A percentile compares a stretch with the other conserved stretches of the same genome.
Evolutionary conservation across 1,284 basidiomycete genomes (phyloP).

Genomic region (Pseudozyma pruni): DNA sequence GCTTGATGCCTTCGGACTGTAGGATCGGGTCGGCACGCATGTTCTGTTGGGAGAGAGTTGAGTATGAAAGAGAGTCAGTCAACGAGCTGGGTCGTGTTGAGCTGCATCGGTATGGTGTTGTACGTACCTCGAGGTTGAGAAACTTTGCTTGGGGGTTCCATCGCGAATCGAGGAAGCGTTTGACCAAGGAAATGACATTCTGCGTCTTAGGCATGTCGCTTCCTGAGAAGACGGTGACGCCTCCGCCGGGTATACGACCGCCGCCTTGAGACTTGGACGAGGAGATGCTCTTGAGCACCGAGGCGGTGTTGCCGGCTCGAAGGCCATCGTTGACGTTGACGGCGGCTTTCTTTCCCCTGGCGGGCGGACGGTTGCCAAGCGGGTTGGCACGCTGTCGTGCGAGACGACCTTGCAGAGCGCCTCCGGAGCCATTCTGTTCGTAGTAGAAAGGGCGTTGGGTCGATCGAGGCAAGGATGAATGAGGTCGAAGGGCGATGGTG

Average conservation of each 20-base stretch:
- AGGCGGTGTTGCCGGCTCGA: conserved; percentile 37
- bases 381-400: conserved; percentile 45
- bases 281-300: conserved; percentile 41
- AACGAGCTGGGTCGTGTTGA: too few species aligned
- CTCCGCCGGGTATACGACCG: conserved; percentile 48
- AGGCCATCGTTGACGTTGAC: conserved; percentile 49
- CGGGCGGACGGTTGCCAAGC: conserved; percentile 37
- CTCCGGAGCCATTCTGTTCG: conserved; percentile 29
- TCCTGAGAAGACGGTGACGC: conserved; percentile 37
- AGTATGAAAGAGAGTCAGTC: conserved; percentile 1
- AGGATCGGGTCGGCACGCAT: conserved; percentile 80
- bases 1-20: conserved; percentile 74
- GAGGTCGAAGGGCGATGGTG: background rate
- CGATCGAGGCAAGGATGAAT: too few species aligned
- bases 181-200: conserved; percentile 50
- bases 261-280: conserved; percentile 46
- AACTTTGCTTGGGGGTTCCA: conserved; percentile 71
- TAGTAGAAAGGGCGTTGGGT: too few species aligned
- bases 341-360: conserved; percentile 30
- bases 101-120: background rate
- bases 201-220: conserved; percentile 47
- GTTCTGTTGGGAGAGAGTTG: conserved; percentile 63
- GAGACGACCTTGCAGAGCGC: conserved; percentile 29
- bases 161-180: conserved; percentile 54
- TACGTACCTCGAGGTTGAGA: conserved; percentile 75